Evolutionary conservation across 192 early-diverging fungal species (phyloP).

Genomic region (Entomortierella beljakovae): DNA sequence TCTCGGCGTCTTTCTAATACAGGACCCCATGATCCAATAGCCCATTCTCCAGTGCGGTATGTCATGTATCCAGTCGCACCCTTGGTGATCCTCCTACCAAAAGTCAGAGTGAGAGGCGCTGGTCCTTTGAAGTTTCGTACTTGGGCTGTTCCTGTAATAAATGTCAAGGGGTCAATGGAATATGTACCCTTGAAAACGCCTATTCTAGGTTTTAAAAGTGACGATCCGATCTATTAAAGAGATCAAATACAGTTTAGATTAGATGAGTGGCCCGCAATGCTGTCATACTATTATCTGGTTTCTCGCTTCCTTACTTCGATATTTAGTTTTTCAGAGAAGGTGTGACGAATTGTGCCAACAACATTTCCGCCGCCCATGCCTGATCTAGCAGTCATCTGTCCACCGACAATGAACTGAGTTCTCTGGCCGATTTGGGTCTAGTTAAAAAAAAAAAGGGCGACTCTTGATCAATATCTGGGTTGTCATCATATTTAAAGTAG

Average conservation of each 20-base stretch:
- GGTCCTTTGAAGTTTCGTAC: slow-evolving; percentile 67
- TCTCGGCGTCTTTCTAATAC: slow-evolving; percentile 45
- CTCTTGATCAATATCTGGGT: too few species aligned
- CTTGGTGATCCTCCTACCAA: slow-evolving; percentile 72
- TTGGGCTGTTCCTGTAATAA: slow-evolving; percentile 71
- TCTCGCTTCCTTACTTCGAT: slow-evolving; percentile 65
- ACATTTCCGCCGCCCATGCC: slow-evolving; percentile 83
- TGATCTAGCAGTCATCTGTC: slow-evolving; percentile 72
- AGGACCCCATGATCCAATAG: slow-evolving; percentile 73
- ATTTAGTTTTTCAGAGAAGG: slow-evolving; percentile 77
- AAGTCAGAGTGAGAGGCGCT: slow-evolving; percentile 71
- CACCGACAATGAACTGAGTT: slow-evolving; percentile 64
- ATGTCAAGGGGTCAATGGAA: slow-evolving; percentile 63
- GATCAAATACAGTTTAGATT: not conserved
- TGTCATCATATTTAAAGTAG: not conserved
- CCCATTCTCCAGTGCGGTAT: slow-evolving; percentile 81
- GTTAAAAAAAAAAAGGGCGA: not conserved
- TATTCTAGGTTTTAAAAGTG: slow-evolving; percentile 63
- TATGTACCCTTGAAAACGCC: slow-evolving; percentile 72
- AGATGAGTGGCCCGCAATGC: not conserved
- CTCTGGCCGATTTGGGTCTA: slow-evolving; percentile 66
- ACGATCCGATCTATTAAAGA: slow-evolving; percentile 63
- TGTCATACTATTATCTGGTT: not conserved
- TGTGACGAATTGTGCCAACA: slow-evolving; percentile 80
- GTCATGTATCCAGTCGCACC: slow-evolving; percentile 80